Evolutionary conservation across 805 yeast species (phyloP).

Genomic region (Yarrowia osloensis): DNA sequence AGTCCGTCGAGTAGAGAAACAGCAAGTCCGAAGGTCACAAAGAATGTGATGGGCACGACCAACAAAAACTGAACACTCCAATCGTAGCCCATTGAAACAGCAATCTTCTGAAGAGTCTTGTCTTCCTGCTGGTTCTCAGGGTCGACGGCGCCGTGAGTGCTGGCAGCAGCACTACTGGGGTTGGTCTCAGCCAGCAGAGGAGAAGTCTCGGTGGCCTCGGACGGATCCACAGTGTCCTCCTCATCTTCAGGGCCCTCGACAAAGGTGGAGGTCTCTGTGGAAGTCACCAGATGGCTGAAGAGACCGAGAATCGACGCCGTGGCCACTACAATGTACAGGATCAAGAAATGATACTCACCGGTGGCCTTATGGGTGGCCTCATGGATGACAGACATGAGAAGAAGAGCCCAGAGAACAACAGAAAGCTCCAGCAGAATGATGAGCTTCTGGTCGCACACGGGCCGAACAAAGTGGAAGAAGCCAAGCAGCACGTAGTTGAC

Average conservation of each 20-base stretch:
- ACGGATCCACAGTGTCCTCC: conserved; percentile 1
- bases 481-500: conserved; percentile 60
- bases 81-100: conserved; percentile 49
- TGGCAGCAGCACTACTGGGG: conserved; percentile 12
- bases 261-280: background rate
- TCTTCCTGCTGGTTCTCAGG: conserved; percentile 12
- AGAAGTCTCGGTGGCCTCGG: conserved; percentile 11
- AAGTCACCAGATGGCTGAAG: conserved; percentile 44
- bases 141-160: background rate
- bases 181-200: conserved; percentile 29
- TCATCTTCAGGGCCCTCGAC: background rate
- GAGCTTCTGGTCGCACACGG: conserved; percentile 62
- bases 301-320: conserved; percentile 49
- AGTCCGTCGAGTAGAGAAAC: conserved; percentile 62
- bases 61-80: conserved; percentile 77
- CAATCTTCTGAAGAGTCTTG: conserved; percentile 2
- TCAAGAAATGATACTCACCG: conserved; percentile 49
- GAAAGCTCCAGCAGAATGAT: conserved; percentile 57
- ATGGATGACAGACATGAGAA: conserved; percentile 54
- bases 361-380: conserved; percentile 52
- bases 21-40: conserved; percentile 57
- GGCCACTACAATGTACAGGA: conserved; percentile 46
- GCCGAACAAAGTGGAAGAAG: conserved; percentile 46
- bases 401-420: conserved; percentile 56
- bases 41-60: conserved; percentile 64